A percentile compares a stretch with the other conserved stretches of the same genome.
Evolutionary conservation across 1,284 basidiomycete species (phyloP).

Genomic region (Neonothopanus nambi): DNA sequence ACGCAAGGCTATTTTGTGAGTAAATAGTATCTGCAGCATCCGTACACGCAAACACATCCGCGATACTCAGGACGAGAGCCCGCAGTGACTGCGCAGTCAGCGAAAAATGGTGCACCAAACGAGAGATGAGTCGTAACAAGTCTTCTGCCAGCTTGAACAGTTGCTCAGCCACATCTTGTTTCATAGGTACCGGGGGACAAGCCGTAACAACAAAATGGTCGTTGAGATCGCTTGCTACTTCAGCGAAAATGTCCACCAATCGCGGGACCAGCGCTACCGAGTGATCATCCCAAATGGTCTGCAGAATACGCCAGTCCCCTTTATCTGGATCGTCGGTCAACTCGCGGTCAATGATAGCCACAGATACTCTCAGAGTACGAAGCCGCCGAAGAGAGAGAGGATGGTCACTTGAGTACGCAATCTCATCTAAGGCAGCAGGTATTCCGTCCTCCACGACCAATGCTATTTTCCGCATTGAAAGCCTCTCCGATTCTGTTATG

Average conservation of each 20-base stretch:
- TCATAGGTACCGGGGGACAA: conserved; percentile 30
- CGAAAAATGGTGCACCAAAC: conserved; percentile 46
- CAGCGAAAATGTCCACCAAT: conserved; percentile 51
- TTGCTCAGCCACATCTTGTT: conserved; percentile 46
- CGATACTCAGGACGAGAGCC: conserved; percentile 41
- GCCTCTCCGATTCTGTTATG: conserved; percentile 60
- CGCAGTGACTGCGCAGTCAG: conserved; percentile 51
- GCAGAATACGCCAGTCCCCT: conserved; percentile 54
- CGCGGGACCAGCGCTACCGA: conserved; percentile 55
- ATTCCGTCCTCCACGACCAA: conserved; percentile 66
- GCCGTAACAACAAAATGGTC: conserved; percentile 45
- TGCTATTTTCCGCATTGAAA: conserved; percentile 58
- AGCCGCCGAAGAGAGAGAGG: conserved; percentile 51
- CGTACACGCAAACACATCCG: conserved; percentile 58
- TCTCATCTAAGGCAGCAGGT: conserved; percentile 59
- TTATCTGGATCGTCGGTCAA: conserved; percentile 42
- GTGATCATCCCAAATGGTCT: conserved; percentile 59
- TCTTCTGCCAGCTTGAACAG: conserved; percentile 57
- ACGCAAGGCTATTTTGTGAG: conserved; percentile 39
- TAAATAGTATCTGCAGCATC: conserved; percentile 47
- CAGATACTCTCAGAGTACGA: conserved; percentile 60
- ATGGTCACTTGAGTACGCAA: conserved; percentile 49
- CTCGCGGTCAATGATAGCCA: conserved; percentile 55
- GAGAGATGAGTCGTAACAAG: conserved; percentile 49
- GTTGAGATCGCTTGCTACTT: conserved; percentile 51